phyloP scores from a whole-genome alignment of 2,329 filamentous ascomycete species.

The Chaetothyriales sp. region DNA sequence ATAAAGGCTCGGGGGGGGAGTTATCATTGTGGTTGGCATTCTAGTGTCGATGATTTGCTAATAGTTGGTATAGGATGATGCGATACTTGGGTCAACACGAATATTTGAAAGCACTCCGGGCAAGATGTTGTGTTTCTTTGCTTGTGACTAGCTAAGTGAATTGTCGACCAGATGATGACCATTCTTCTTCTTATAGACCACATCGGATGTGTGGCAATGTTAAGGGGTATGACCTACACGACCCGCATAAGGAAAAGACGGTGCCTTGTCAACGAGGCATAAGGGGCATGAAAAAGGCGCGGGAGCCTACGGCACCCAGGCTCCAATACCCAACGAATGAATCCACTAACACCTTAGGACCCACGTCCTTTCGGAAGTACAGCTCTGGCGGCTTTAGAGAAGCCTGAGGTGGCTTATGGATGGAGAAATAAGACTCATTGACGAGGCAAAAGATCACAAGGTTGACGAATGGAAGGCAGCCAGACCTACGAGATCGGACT shows the following conservation, averaged over 20 bases:
- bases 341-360: background rate
- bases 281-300: background rate
- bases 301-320: background rate
- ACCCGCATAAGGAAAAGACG: background rate
- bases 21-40: background rate
- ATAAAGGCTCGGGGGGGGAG: background rate
- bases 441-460: background rate
- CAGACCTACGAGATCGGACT: background rate
- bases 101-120: background rate
- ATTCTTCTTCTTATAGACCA: background rate
- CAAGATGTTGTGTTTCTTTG: background rate
- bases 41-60: background rate
- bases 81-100: background rate
- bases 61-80: background rate
- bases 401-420: background rate
- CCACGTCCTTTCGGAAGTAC: background rate
- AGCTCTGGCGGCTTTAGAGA: background rate
- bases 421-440: background rate
- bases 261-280: background rate
- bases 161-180: background rate
- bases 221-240: background rate
- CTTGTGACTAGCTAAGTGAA: background rate
- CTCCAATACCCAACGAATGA: background rate
- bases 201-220: background rate
- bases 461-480: background rate